Evolutionary conservation across 2,329 filamentous ascomycete species (phyloP), one percentile per base, ranked within the genome.

Genomic region (Paecilomyces variotii): DNA sequence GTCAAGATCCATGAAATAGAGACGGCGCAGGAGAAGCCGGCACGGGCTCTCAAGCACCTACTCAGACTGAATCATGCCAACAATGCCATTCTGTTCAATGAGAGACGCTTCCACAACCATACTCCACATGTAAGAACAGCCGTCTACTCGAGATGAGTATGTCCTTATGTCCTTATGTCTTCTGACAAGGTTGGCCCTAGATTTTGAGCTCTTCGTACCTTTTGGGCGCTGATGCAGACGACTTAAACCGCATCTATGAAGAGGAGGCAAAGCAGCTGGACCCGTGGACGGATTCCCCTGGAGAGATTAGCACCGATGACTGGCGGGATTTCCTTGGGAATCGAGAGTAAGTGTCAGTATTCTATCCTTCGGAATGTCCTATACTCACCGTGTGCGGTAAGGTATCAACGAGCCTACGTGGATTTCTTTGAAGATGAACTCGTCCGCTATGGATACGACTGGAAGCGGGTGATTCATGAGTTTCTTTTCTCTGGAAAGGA

Each of bases 361-460:
- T 45, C 30, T 57, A 45, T 27, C n/a, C 27, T 7, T 55, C 54
- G 28, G n/a, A 45, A 25, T 7, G 25, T 32, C 28, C 49, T 27
- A 24, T 54, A 50, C 50, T 61, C 35, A 60, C 50, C 12, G 27
- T 32, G 51, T 45, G 7, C 30, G 25, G 26, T 14, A 32, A 84
- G 79, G 62, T 97, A 95, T 69, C 91, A 99, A 74, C 84, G 93
- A 60, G 93, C 91, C 0, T 99, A 87, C 69, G 80, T 99, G 58
- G 92, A 99, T 72, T 97, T 94, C 71, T 97, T 96, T 70, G 94
- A 99, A 72, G 94, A 99, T 71, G 86, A 91, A 67, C 79, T 97
- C 30, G 91, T 90, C 2, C 78, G 79, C 19, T 84, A 87, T 66
- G 80, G 85, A 35, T 97, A 97, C 71, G 84, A 96, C 69, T 97